Base-by-base conservation (phyloP, 2,329 filamentous ascomycete species). In the Fusarium algeriense region DNA sequence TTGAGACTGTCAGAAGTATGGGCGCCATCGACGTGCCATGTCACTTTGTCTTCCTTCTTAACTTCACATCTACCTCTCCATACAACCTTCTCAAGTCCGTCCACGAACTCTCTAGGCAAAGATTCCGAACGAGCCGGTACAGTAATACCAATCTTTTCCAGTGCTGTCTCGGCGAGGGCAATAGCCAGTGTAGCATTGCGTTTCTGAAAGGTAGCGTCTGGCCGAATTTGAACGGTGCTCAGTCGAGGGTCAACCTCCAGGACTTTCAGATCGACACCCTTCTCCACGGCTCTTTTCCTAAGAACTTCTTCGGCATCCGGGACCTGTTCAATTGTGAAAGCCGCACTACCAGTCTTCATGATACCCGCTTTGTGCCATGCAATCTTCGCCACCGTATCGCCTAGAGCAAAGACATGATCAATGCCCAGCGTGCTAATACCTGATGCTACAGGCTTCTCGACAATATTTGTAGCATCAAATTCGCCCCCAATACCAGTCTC, bases 1-100 rank as follows among this genome's bases (percentile, higher is more conserved):
- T 92, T 89, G 59, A 99, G 91, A 78, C 94, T 98, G 78, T 98
- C 95, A 6, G 92, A 86, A 0, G 95, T 99, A 81, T 99, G 96
- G 5, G 94, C 96, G 12, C 96, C 95, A 78, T 99, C 96, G 23
- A 99, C 88, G 77, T 95, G 92, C 95, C 95, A 99, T 19, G 85
- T 86, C 8, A 97, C 83, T 4, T 77, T 76, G 5, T 83, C 84
- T 67, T 89, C 87, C 6, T 80, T 73, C 74, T 87, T 89, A 43
- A 86, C 82, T 71, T 91, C 89, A 77, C 95, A 98, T 48, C 96
- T 88, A 7, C 95, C 96, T 43, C 94, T 88, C 83, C 94, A 92
- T 5, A 90, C 88, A 5, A 94, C 92, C 73, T 89, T 82, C 78
- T 95, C 90, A 3, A 99, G 83, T 0, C 94, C 96, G 17, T 87